Evolutionary conservation across 2,329 filamentous ascomycete genomes (phyloP), one percentile per base, ranked within the genome.

Genomic region (Neonectria punicea): DNA sequence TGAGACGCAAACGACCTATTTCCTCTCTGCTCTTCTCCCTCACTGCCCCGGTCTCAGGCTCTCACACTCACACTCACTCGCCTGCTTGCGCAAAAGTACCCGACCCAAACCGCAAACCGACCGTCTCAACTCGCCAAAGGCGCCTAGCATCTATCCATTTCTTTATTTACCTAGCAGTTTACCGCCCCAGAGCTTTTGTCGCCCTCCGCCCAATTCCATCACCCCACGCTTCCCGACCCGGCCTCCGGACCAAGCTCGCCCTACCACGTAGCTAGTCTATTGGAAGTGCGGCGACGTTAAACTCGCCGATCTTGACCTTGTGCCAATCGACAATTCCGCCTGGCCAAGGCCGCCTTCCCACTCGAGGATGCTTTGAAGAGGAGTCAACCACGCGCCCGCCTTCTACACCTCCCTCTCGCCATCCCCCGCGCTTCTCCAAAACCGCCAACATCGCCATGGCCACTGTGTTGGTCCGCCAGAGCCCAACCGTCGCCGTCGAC

Each of bases 321-420:
- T 63, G 46, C 49, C 58, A 63, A 53, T 36, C 53, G 53, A 32
- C 54, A 22, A 36, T 53, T 32, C 39, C 47, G 46, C 53, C 55
- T 50, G 61, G 61, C 61, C 61, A 55, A 34, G 54, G 53, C 60
- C 51, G 47, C 61, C 43, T 67, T 56, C 54, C 28, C 49, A 59
- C 65, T 65, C 32, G 58, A 72, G 63, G 62, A 72, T 72, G 70
- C 67, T 66, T 67, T 70, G 65, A 72, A 58, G 60, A 63, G 34
- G 43, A 41, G 20, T 47, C 25, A 25, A 25, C 25, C 18, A 18
- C 53, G 36, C 28, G n/a, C 28, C 47, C 47, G 25, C 41, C 50
- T 36, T 56, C 64, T 61, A 66, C 59, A 58, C 36, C 25, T 25
- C 25, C 63, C 65, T 66, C 67, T 67, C 68, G 56, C 57, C 64